phyloP scores from a whole-genome alignment of 2,329 filamentous ascomycete species.

The Bipolaris zeicola region DNA sequence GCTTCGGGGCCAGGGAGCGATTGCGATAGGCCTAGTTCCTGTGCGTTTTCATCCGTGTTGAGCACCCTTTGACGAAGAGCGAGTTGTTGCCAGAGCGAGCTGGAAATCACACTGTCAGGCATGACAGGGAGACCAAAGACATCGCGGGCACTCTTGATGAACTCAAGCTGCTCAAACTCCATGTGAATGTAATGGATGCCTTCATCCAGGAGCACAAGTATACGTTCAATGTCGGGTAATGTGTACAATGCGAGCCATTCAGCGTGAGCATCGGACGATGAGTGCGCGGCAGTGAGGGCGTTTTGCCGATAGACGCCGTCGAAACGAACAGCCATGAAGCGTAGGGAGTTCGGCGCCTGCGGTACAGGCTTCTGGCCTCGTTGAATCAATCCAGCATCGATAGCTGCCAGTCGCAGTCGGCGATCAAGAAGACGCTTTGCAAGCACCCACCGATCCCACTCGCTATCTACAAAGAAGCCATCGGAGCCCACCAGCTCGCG shows the following conservation, averaged over 20 bases:
- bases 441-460: slow-evolving; percentile 64
- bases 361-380: slow-evolving; percentile 50
- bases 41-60: slow-evolving; percentile 57
- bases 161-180: slow-evolving; percentile 63
- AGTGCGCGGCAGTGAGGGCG: slow-evolving; percentile 41
- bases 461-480: slow-evolving; percentile 63
- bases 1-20: slow-evolving; percentile 46
- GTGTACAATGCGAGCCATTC: slow-evolving; percentile 60
- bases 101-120: slow-evolving; percentile 60
- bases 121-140: slow-evolving; percentile 60
- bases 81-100: slow-evolving; percentile 64
- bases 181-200: slow-evolving; percentile 66
- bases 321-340: slow-evolving; percentile 59
- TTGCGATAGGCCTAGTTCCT: slow-evolving; percentile 59
- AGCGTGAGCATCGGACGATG: slow-evolving; percentile 53
- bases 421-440: slow-evolving; percentile 61
- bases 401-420: slow-evolving; percentile 54
- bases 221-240: slow-evolving; percentile 59
- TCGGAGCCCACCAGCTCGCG: slow-evolving; percentile 65
- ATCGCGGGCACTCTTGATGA: slow-evolving; percentile 58
- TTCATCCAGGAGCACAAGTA: slow-evolving; percentile 62
- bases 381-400: slow-evolving; percentile 56
- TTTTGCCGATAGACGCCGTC: slow-evolving; percentile 59
- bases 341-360: slow-evolving; percentile 55
- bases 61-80: slow-evolving; percentile 61